Evolutionary conservation across 2,329 filamentous ascomycete species (phyloP), one percentile per base, ranked within the genome.

Genomic region (Annulohypoxylon truncatum): DNA sequence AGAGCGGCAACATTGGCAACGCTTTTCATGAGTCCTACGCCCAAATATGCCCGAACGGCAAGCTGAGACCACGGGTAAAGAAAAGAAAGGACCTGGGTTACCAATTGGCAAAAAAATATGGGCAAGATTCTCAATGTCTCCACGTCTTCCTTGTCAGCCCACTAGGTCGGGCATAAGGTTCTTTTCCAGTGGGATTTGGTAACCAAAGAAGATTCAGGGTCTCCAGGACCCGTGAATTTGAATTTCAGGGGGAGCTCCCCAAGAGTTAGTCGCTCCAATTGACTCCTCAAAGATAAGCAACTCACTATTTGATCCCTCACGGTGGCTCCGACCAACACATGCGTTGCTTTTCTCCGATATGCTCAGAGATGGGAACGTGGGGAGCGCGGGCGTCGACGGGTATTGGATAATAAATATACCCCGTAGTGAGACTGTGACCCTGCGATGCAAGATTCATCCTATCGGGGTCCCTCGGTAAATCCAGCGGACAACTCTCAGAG

Each of bases 271-370:
- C 51, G 47, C 60, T 56, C 64, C 66, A 66, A 67, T 67, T 57
- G 60, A 67, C 31, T 55, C 56, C 53, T 38, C 38, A 56, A 38
- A 67, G 67, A 69, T 67, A 69, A 67, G 60, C 56, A 67, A 67
- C 38, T 15, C 33, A 53, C 46, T 51, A 26, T 40, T 46, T 53
- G 55, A 68, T 65, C 58, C 55, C 61, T 66, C 56, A 59, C 61
- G 50, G 38, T 67, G 53, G 64, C 54, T 64, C 53, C 48, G 64
- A 61, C 66, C 63, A 62, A 65, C 47, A 22, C 58, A 63, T 64
- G 64, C 55, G 55, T 48, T 66, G 55, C 46, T 66, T 70, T 64
- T 70, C 65, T 70, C 67, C 67, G 65, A 70, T 68, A 56, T 65
- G 67, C 42, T 52, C 51, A 61, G 54, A 52, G 38, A 56, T 63